A percentile compares a stretch with the other conserved stretches of the same genome.
These are phyloP conservation scores for Lentinus tigrinus DNA, from an alignment of 768 basidiomycete genomes.

Conservation along the genomic window DNA sequence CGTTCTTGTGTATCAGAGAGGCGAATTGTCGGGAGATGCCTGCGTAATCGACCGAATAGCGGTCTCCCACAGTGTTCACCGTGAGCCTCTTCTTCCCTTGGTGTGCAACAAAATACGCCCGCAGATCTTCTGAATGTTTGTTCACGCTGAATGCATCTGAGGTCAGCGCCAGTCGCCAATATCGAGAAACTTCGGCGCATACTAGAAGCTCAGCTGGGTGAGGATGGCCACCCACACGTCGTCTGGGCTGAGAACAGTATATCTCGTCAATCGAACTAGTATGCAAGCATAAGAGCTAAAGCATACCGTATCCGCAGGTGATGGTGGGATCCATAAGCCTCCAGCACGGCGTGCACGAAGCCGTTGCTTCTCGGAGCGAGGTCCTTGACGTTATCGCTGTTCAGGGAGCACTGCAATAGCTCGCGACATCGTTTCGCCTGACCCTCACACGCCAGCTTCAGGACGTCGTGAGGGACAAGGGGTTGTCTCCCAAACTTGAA, in stretches of 20 bases:
- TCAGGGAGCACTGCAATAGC: neutral
- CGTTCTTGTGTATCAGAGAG: conserved; percentile 20
- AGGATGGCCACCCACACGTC: conserved; percentile 49
- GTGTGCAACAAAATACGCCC: conserved; percentile 35
- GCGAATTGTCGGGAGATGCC: conserved; percentile 29
- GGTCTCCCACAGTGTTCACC: conserved; percentile 8
- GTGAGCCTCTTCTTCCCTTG: conserved; percentile 32
- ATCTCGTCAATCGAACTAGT: neutral
- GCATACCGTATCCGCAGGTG: conserved; percentile 3
- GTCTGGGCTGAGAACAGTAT: conserved; percentile 38
- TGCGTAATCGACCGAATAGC: conserved; percentile 1
- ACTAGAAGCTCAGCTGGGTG: conserved; percentile 36
- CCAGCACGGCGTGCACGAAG: neutral
- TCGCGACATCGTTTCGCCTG: neutral
- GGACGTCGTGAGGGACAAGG: neutral
- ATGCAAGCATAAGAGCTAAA: neutral
- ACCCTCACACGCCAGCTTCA: neutral
- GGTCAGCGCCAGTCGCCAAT: neutral
- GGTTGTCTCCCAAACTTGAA: neutral
- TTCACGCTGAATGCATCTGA: conserved; percentile 17
- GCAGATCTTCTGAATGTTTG: conserved; percentile 32
- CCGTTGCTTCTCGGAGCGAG: neutral
- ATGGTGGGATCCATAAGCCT: conserved; percentile 1
- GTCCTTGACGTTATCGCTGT: neutral
- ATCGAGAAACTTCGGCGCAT: neutral